Conservation (phyloP, 73 alveolate genomes). For the Uronychia setigera region DNA sequence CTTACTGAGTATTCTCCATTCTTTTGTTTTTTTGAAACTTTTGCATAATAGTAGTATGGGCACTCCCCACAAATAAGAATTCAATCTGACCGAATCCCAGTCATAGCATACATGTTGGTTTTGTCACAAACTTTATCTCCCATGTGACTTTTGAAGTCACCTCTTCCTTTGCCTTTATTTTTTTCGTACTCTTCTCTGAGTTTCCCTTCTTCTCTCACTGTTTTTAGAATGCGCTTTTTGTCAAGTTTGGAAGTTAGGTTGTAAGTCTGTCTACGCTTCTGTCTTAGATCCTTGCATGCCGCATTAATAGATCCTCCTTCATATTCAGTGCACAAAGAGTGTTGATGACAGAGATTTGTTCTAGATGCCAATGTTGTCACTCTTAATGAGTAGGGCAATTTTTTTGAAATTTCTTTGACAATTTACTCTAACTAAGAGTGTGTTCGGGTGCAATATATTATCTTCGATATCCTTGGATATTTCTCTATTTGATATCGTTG, state of each 20-base stretch:
- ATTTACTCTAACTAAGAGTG: conserved; percentile 53
- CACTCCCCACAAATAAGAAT: background rate
- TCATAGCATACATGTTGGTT: background rate
- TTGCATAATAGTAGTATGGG: background rate
- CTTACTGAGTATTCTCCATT: background rate
- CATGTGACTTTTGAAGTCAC: background rate
- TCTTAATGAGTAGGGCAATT: conserved; percentile 42
- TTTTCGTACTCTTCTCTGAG: background rate
- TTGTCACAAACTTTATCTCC: background rate
- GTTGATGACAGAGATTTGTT: conserved; percentile 18
- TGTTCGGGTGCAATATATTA: conserved; percentile 64
- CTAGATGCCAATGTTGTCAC: conserved; percentile 53
- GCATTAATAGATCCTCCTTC: background rate
- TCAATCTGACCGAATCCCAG: background rate
- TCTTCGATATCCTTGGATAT: background rate
- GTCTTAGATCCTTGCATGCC: background rate
- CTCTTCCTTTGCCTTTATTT: background rate
- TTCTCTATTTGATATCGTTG: background rate
- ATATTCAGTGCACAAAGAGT: background rate
- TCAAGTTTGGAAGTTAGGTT: background rate
- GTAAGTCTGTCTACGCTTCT: background rate
- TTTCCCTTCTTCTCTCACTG: background rate
- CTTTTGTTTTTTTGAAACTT: background rate
- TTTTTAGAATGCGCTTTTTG: background rate
- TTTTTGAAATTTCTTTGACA: conserved; percentile 35